Base-by-base conservation (phyloP, 176 grass and related monocot species). In the Cocos nucifera region DNA sequence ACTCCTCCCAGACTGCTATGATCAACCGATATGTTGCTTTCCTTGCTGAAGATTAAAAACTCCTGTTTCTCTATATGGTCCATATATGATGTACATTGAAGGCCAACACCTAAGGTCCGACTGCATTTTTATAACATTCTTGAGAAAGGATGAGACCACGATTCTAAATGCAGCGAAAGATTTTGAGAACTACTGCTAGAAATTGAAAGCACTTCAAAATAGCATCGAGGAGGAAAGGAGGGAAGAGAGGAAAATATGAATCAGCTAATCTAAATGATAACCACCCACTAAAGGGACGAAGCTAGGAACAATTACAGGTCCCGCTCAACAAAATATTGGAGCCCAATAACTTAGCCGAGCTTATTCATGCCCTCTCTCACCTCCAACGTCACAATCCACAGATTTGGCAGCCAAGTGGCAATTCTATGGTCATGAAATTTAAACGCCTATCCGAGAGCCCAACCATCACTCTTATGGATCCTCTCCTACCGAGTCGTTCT, bases 211-310 rank as follows among this genome's bases (percentile, higher is more conserved):
- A 6, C 52, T 65, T 18, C 67, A 53, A 58, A n/a, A 28, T 17
- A 75, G 6, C 19, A 6, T 39, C 0, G 67, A 69, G 63, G 72
- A 80, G 28, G 72, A 85, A 30, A 15, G 62, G 23, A 28, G 19
- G 6, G 65, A 27, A 71, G 59, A 17, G 61, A 76, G 54, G 65
- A 76, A 44, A 63, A 7, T 5, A 76, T 80, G 20, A 71, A 60
- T 2, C 17, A 67, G 51, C 22, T 79, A 54, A 51, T 72, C 17
- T 59, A 80, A 16, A 50, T 72, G 29, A 3, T 23, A 23, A 79
- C 66, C 15, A 62, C 58, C 6, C 25, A 68, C 28, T 75, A 78
- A 30, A 26, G 60, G 9, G 65, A 86, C 7, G 79, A 82, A 26
- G 54, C 66, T 0, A 53, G 75, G 14, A 79, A 9, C 65, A 71